Conservation (phyloP, 2,329 filamentous ascomycete genomes). For the Trichoderma brevicompactum region DNA sequence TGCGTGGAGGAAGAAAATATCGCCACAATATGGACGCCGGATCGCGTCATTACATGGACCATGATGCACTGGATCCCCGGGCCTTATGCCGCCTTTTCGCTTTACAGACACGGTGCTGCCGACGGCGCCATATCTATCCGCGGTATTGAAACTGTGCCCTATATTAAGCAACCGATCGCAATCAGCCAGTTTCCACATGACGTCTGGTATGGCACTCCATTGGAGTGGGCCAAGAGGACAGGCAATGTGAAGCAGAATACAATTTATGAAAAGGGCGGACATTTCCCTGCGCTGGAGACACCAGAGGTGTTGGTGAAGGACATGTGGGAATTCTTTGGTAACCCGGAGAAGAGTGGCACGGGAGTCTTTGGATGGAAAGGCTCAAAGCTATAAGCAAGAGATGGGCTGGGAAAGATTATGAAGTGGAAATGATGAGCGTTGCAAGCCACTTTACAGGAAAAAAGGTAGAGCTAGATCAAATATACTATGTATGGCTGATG, state of each 20-base stretch:
- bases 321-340: neutral
- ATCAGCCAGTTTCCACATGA: slow-evolving; percentile 3
- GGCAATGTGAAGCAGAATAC: neutral
- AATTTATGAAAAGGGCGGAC: neutral
- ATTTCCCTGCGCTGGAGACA: neutral
- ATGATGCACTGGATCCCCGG: slow-evolving; percentile 15
- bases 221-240: neutral
- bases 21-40: neutral
- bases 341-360: neutral
- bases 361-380: neutral
- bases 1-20: slow-evolving; percentile 1
- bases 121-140: slow-evolving; percentile 4
- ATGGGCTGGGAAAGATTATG: too few relatives aligned
- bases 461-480: too few relatives aligned
- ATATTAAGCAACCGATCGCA: neutral
- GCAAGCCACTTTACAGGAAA: too few relatives aligned
- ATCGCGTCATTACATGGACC: slow-evolving; percentile 5
- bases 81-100: neutral
- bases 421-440: too few relatives aligned
- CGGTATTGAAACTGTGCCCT: neutral
- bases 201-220: neutral
- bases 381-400: neutral
- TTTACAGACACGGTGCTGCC: slow-evolving; percentile 8
- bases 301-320: neutral
- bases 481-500: too few relatives aligned